A percentile compares a stretch with the other conserved stretches of the same genome.
Conservation (phyloP, 2,329 filamentous ascomycete species). For the Thielaviopsis euricoi region DNA sequence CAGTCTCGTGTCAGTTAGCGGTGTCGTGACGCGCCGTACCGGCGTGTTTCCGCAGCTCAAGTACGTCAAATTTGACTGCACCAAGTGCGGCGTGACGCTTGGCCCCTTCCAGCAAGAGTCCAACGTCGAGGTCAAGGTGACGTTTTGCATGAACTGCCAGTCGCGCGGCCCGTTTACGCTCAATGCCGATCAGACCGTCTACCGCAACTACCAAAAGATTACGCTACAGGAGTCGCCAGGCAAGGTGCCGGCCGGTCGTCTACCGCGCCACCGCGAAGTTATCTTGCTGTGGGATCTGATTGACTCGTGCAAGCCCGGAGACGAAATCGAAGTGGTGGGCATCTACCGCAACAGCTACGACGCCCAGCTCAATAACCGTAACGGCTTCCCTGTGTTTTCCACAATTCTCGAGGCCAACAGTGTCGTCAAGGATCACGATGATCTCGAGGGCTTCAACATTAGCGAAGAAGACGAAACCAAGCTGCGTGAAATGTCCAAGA, state of each 20-base stretch:
- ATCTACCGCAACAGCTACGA: conserved; percentile 98
- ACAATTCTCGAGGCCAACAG: conserved; percentile 97
- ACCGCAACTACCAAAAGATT: conserved; percentile 96
- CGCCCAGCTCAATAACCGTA: conserved; percentile 93
- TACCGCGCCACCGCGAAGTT: conserved; percentile 85
- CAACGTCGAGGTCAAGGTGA: conserved; percentile 88
- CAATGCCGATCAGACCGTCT: conserved; percentile 95
- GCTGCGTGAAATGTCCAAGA: conserved; percentile 74
- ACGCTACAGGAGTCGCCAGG: conserved; percentile 95
- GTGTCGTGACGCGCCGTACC: conserved; percentile 83
- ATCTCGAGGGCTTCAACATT: conserved; percentile 87
- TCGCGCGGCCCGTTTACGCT: conserved; percentile 86
- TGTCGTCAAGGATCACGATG: conserved; percentile 90
- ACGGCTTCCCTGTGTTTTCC: conserved; percentile 95
- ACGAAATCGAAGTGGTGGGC: conserved; percentile 93
- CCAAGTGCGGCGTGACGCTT: conserved; percentile 78
- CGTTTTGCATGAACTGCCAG: conserved; percentile 92
- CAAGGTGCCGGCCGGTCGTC: conserved; percentile 85
- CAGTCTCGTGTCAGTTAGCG: conserved; percentile 83
- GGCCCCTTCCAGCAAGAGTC: conserved; percentile 97
- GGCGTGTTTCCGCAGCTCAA: conserved; percentile 97
- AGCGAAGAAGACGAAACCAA: conserved; percentile 89
- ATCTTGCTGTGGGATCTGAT: conserved; percentile 95
- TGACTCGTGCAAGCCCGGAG: conserved; percentile 88
- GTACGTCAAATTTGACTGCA: conserved; percentile 96